Conservation (phyloP, 2,329 filamentous ascomycete species). For the Coniochaeta sp. region DNA sequence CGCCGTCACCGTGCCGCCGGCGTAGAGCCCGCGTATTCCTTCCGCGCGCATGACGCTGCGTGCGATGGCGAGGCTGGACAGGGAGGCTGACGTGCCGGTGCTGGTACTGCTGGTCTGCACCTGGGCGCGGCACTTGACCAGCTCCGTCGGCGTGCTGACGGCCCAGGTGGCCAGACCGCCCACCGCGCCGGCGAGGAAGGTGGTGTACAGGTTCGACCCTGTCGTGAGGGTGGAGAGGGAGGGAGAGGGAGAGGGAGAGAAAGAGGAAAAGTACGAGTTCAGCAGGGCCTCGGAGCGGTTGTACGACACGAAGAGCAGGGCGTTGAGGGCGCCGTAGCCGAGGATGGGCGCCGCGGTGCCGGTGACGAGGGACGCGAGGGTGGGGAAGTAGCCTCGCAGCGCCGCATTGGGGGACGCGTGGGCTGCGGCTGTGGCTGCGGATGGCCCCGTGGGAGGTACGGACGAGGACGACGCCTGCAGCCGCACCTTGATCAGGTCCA, state of each 20-base stretch:
- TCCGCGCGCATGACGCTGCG: slow-evolving; percentile 48
- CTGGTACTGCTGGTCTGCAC: slow-evolving; percentile 36
- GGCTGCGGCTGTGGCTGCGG: neutral
- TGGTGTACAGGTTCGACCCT: slow-evolving; percentile 51
- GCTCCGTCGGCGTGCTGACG: slow-evolving; percentile 80
- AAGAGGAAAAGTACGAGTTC: slow-evolving; percentile 23
- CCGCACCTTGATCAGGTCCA: slow-evolving; percentile 64
- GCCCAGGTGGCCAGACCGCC: slow-evolving; percentile 82
- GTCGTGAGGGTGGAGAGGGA: slow-evolving; percentile 12
- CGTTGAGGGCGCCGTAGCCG: slow-evolving; percentile 86
- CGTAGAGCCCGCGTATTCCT: slow-evolving; percentile 67
- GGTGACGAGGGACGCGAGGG: slow-evolving; percentile 30
- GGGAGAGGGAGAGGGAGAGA: neutral
- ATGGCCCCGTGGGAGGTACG: slow-evolving; percentile 2
- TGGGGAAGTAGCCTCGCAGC: neutral
- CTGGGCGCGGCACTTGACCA: slow-evolving; percentile 85
- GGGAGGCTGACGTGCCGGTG: too few species aligned
- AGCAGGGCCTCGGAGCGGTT: slow-evolving; percentile 71
- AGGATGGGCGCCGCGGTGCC: slow-evolving; percentile 81
- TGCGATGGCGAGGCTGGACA: slow-evolving; percentile 39
- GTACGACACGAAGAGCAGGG: slow-evolving; percentile 83
- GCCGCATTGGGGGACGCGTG: neutral
- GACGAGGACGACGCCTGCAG: slow-evolving; percentile 60
- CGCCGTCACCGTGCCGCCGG: slow-evolving; percentile 74
- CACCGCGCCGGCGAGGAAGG: slow-evolving; percentile 72